Base-by-base conservation (phyloP, 257 asterid species). In the Handroanthus guayacan region DNA sequence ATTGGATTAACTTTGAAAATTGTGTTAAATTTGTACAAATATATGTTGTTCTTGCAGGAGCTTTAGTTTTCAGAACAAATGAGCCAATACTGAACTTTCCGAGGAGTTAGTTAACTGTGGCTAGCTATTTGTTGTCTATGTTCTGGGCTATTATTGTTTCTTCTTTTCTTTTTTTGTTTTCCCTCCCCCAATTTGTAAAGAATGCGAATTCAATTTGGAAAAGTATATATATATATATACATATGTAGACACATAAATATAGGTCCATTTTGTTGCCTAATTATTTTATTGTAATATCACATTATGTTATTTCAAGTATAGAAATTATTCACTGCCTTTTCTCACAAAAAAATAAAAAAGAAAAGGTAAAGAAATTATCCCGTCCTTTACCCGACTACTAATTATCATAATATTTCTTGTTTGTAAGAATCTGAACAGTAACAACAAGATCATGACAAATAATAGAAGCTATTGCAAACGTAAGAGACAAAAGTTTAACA, bases 1-100 rank as follows among this genome's bases (percentile, higher is more conserved):
- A 43, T 43, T 43, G 47, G 47, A 11, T 47, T 9, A 7, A 47
- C 18, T 52, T 71, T 34, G 17, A 43, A 37, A 36, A 10, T 11
- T 76, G 54, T 18, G 14, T 61, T 65, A 5, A 16, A 61, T 45
- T 11, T 41, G 8, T 5, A 5, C 45, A 1, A 5, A 3, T 25
- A 1, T 11, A 25, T 44, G 5, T 68, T 72, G 18, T 71, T 81
- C 5, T 81, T 79, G 86, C 86, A 94, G 98, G 97, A 10, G 89
- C 83, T 48, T 39, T 76, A 69, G 95, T 90, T 41, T 94, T 94
- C 62, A 76, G 84, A 38, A 86, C 98, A 10, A 76, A 92, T 75
- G 82, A 87, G 74, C 66, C 68, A 1, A n/a, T 86, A 60, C 57
- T 62, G 4, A 79, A 71, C 73, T 76, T 69, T 50, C 55, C 76